A percentile compares a stretch with the other conserved stretches of the same genome.
These are phyloP conservation scores for Coemansia sp. DNA, from an alignment of 192 early-diverging fungal species.

Conservation along the genomic window DNA sequence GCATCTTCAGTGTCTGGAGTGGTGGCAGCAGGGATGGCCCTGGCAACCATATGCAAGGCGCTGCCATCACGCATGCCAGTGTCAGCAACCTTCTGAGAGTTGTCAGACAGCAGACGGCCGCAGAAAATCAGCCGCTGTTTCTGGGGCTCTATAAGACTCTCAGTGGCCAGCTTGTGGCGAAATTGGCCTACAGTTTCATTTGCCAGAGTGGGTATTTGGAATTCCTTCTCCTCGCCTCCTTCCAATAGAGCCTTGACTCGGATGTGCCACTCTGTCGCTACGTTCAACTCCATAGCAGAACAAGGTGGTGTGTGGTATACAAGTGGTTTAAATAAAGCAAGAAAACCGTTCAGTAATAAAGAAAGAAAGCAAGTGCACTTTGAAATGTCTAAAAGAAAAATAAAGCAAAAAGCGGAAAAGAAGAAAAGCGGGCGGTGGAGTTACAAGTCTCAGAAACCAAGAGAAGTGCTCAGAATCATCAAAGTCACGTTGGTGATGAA, in stretches of 20 bases:
- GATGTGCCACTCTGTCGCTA: conserved; percentile 31
- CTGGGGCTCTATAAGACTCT: conserved; percentile 37
- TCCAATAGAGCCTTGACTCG: conserved; percentile 48
- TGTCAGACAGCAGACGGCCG: conserved; percentile 39
- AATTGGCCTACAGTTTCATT: conserved; percentile 38
- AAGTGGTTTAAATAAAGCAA: conserved; percentile 4
- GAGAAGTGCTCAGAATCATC: background rate
- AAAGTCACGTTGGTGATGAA: background rate
- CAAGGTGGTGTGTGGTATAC: background rate
- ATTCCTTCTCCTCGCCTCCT: conserved; percentile 27
- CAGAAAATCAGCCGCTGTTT: conserved; percentile 49
- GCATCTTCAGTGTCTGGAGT: background rate
- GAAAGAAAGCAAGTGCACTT: conserved; percentile 3
- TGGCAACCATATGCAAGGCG: conserved; percentile 47
- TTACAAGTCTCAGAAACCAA: background rate
- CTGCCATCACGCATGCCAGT: conserved; percentile 35
- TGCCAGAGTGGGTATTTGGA: conserved; percentile 16
- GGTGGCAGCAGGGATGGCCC: conserved; percentile 5
- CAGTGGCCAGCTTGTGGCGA: conserved; percentile 27
- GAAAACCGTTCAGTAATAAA: background rate
- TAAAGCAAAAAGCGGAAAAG: background rate
- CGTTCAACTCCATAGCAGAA: conserved; percentile 8
- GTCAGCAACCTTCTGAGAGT: conserved; percentile 32
- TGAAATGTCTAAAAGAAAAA: conserved; percentile 1
- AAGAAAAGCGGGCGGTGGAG: background rate